A percentile compares a stretch with the other conserved stretches of the same genome.
These are phyloP conservation scores for Sanghuangporus baumii DNA, from an alignment of 1,284 basidiomycete genomes.

Conservation along the genomic window DNA sequence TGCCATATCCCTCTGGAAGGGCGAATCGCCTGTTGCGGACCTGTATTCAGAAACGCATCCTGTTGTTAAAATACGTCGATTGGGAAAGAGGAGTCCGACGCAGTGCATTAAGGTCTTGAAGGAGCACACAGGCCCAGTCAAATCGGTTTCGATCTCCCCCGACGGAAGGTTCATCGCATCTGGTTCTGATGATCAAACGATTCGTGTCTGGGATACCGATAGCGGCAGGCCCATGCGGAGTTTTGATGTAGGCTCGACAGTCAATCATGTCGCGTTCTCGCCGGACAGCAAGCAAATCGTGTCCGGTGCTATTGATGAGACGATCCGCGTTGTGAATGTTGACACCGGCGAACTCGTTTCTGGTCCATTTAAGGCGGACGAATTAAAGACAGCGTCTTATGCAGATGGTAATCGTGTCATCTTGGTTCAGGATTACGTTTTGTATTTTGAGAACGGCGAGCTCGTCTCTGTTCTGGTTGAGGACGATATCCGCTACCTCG, in stretches of 20 bases:
- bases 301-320: background rate
- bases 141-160: background rate
- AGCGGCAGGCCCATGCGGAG: background rate
- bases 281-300: background rate
- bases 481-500: too few relatives aligned
- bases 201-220: background rate
- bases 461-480: too few relatives aligned
- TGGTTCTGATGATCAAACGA: background rate
- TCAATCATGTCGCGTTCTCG: background rate
- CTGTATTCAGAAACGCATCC: background rate
- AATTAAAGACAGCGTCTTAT: too few relatives aligned
- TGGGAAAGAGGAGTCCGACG: background rate
- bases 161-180: background rate
- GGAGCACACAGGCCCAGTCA: background rate
- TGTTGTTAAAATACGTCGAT: background rate
- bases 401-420: too few relatives aligned
- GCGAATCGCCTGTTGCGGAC: background rate
- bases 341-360: background rate
- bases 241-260: background rate
- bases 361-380: background rate
- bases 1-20: background rate
- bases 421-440: too few relatives aligned
- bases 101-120: background rate
- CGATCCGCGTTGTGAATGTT: background rate
- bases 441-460: too few relatives aligned